phyloP scores from a whole-genome alignment of 192 early-diverging fungal genomes.

The Coemansia sp. region DNA sequence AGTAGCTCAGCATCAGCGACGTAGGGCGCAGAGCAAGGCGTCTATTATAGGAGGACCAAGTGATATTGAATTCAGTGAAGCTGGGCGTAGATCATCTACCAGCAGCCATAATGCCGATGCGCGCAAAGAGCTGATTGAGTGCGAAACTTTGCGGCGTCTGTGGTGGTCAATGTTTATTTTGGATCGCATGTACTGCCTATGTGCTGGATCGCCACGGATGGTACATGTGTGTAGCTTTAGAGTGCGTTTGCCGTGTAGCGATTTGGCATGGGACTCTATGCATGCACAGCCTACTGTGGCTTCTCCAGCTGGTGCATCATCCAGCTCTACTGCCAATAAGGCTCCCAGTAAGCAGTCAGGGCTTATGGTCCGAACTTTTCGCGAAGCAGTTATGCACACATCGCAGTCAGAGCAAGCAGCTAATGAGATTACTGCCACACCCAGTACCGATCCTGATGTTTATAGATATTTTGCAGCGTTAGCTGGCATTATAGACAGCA shows the following conservation, averaged over 20 bases:
- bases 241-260: conserved; percentile 47
- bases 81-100: neutral
- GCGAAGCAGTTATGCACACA: conserved; percentile 49
- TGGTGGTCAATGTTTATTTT: conserved; percentile 52
- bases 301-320: conserved; percentile 20
- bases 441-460: conserved; percentile 30
- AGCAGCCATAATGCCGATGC: conserved; percentile 13
- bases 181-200: conserved; percentile 30
- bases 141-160: conserved; percentile 44
- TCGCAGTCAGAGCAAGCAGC: conserved; percentile 36
- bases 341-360: conserved; percentile 17
- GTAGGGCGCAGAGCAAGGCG: conserved; percentile 19
- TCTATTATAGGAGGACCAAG: conserved; percentile 17
- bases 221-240: conserved; percentile 30
- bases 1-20: conserved; percentile 27
- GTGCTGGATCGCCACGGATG: conserved; percentile 37
- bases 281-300: conserved; percentile 22
- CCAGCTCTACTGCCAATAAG: neutral
- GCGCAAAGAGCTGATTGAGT: conserved; percentile 37
- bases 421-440: conserved; percentile 33
- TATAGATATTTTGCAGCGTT: conserved; percentile 35
- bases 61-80: conserved; percentile 2
- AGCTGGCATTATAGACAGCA: conserved; percentile 40
- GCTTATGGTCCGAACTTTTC: conserved; percentile 50
- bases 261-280: conserved; percentile 49